Evolutionary conservation across 768 basidiomycete genomes (phyloP), one percentile per base, ranked within the genome.

Genomic region (Tricholoma matsutake): DNA sequence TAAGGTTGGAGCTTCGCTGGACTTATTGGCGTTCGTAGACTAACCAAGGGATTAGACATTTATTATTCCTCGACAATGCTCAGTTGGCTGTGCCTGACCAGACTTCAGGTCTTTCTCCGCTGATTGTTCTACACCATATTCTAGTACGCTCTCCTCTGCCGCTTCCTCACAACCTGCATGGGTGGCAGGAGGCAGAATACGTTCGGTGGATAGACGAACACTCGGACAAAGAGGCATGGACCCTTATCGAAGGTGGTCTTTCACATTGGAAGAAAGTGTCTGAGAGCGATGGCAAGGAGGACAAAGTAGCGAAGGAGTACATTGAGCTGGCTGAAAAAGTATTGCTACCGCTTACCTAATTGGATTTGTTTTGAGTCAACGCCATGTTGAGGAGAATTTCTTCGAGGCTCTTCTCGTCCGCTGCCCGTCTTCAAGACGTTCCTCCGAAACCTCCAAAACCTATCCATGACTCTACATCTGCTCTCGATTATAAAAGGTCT

Each of bases 131-230:
- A 14, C 96, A 98, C 69, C 89, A 97, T 64, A 89, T 97, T 66
- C 81, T 97, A 34, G 95, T 98, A 25, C 87, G 93, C 9, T 93
- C 93, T 1, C 88, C 91, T 0, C 80, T 93, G 57, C 84, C 90
- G 5, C 80, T 98, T 39, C 96, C 97, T 9, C 94, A 99, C 71
- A 82, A 84, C 54, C 73, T 94, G 58, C 94, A 98, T 69, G 89
- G 91, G 0, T 98, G 97, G 96, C 89, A 92, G 60, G 94, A 98
- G 70, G 83, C 89, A 3, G 97, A 98, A 77, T 99, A 99, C 72
- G 92, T 97, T 54, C 85, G 92, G 47, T 99, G 96, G 95, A 81
- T 98, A 11, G 90, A 93, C 61, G 96, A 97, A 70, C 97, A 98
- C 68, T 79, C 86, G 2, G 86, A 88, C 61, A 83, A 81, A 61